These are phyloP conservation scores for Aureobasidium leucospermi DNA, from an alignment of 2,329 filamentous ascomycete species.

Conservation along the genomic window DNA sequence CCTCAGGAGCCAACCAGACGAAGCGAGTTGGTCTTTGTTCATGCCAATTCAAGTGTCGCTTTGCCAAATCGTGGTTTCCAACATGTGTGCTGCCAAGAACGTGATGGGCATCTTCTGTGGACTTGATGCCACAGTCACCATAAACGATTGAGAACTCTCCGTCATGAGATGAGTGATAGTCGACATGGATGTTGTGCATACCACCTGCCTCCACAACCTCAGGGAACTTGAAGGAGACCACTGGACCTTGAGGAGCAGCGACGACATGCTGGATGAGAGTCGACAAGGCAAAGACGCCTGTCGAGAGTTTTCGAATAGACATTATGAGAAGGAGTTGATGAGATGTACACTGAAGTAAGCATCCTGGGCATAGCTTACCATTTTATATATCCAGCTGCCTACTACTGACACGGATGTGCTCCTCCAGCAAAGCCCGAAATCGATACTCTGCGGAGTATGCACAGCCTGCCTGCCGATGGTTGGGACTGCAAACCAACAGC, in stretches of 20 bases:
- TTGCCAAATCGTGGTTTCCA: conserved; percentile 25
- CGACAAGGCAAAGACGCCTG: conserved; percentile 9
- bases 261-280: conserved; percentile 5
- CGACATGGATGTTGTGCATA: conserved; percentile 44
- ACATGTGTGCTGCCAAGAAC: conserved; percentile 36
- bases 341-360: neutral
- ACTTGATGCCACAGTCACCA: conserved; percentile 35
- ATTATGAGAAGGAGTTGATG: neutral
- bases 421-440: neutral
- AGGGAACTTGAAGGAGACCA: conserved; percentile 6
- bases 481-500: neutral
- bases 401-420: neutral
- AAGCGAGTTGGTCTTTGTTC: conserved; percentile 38
- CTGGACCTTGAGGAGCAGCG: neutral
- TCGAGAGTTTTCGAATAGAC: conserved; percentile 5
- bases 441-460: neutral
- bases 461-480: neutral
- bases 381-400: neutral
- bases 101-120: conserved; percentile 34
- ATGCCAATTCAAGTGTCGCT: conserved; percentile 21
- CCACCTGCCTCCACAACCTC: conserved; percentile 23
- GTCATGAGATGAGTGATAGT: conserved; percentile 35
- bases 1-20: conserved; percentile 40
- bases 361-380: neutral
- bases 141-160: conserved; percentile 40